Base-by-base conservation (phyloP, 805 yeast genomes). In the Jamesozyma piceae region DNA sequence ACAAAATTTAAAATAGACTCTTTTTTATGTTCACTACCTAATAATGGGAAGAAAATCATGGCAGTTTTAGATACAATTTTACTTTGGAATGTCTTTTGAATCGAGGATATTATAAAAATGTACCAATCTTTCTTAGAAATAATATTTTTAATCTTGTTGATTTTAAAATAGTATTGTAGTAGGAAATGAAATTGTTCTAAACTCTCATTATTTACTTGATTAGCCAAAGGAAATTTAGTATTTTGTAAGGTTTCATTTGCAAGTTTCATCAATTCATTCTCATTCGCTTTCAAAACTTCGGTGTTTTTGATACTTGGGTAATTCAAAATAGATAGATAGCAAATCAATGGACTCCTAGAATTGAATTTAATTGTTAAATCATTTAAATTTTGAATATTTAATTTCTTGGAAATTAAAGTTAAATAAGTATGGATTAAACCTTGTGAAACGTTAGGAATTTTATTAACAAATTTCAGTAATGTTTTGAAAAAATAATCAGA, bases 81-180 rank as follows among this genome's bases (percentile, higher is more conserved):
- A 32, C 68, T 72, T 50, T 74, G 79, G 44, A 73, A 75, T 0
- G 78, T 72, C 38, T 63, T 67, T 14, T 60, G 53, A 39, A 72
- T 59, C 1, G 72, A 67, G 3, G 48, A 41, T 10, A 60, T 57
- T 15, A 63, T 57, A 48, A 57, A 58, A 5, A 38, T 45, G 10
- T 49, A 46, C 54, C 64, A 52, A 2, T 41, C 8, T 39, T 43
- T 34, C 2, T 21, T n/a, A 30, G 35, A 30, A 9, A 22, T 8
- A 11, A 26, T 22, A 20, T 49, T 21, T 44, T 31, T n/a, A 24
- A 37, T 15, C 43, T 35, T n/a, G 50, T 37, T 20, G 49, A 45
- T 41, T 11, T 57, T 39, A 26, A 60, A 48, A 43, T 53, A 57
- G 37, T 54, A 51, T 34, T 56, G 62, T 43, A 59, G 59, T 17